A percentile compares a stretch with the other conserved stretches of the same genome.
These are phyloP conservation scores for Kentomonas sorsogonicus DNA, from an alignment of 208 protist genomes.

Conservation along the genomic window DNA sequence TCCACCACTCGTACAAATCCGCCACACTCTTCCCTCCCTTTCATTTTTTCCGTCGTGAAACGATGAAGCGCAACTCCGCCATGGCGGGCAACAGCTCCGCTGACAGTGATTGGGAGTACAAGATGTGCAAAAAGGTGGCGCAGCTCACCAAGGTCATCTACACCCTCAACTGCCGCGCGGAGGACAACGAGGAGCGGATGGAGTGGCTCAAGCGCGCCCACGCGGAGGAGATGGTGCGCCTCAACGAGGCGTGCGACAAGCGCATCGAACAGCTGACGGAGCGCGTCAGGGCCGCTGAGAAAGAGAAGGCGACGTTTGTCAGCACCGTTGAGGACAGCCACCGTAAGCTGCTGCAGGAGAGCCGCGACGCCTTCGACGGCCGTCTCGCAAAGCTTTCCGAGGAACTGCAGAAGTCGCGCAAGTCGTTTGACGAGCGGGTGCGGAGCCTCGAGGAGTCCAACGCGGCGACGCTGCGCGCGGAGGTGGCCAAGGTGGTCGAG, in stretches of 20 bases:
- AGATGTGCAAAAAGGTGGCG: conserved; percentile 97
- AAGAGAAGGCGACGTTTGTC: conserved; percentile 20
- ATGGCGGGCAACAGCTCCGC: neutral
- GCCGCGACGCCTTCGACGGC: conserved; percentile 30
- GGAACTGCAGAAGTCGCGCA: conserved; percentile 37
- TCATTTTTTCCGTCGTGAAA: neutral
- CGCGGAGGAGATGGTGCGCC: conserved; percentile 74
- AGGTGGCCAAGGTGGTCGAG: conserved; percentile 27
- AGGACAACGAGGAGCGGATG: conserved; percentile 90
- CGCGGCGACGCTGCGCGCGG: conserved; percentile 22
- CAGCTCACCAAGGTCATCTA: conserved; percentile 97
- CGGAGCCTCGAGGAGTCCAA: conserved; percentile 23
- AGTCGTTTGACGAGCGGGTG: conserved; percentile 34
- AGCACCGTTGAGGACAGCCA: conserved; percentile 20
- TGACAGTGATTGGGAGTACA: conserved; percentile 84
- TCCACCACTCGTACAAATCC: too few relatives aligned
- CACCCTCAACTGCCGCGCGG: conserved; percentile 92
- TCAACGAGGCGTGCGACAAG: conserved; percentile 66
- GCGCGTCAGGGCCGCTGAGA: conserved; percentile 23
- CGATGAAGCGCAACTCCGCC: too few relatives aligned
- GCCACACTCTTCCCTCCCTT: too few relatives aligned
- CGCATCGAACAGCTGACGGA: conserved; percentile 34
- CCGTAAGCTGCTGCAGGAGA: conserved; percentile 25
- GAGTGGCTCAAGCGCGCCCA: conserved; percentile 63
- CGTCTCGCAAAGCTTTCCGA: conserved; percentile 32